Base-by-base conservation (phyloP, 2,329 filamentous ascomycete genomes). In the Fusarium tricinctum region DNA sequence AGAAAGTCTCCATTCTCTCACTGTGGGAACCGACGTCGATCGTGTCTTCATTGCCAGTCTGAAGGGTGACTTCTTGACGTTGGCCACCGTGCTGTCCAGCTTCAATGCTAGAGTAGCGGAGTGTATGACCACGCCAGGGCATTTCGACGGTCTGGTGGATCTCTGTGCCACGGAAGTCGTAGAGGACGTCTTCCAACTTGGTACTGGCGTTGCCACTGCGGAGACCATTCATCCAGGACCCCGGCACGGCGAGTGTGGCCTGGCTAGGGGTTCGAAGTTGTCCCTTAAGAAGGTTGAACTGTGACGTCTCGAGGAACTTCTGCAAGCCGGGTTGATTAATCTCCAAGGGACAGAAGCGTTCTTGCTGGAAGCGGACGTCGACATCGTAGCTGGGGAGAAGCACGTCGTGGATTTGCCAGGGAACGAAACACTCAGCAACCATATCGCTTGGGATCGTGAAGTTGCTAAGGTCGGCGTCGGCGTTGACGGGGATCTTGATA, bases 91-190 rank as follows among this genome's bases (percentile, higher is more conserved):
- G 82, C 50, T 80, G 79, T 0, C 85, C 85, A 7, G 80, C 84
- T 63, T 88, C 83, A 63, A 87, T 80, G 69, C 80, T 83, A 20
- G 80, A 84, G 79, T 88, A 87, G 9, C 78, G 80, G 10, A 89
- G 76, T 13, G 74, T 82, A 75, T 84, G 81, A 43, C 79, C 80
- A 8, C 77, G 64, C 74, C 82, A 84, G 3, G 79, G 73, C 39
- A 81, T 75, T 12, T 82, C 77, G 46, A 83, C 75, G 23, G 78
- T 75, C 58, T 84, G 83, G 45, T 83, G 84, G 39, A 88, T 78
- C 69, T 89, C 85, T 3, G 87, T 78, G 9, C 85, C 85, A 47
- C 80, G 78, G 73, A 88, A 86, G 17, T 80, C 56, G 70, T 80
- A 81, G 14, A 70, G 61, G 5, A 80, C 60, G 28, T 69, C 20